Percentiles rank a stretch among this genome's conserved stretches.
phyloP scores from a whole-genome alignment of 2,329 filamentous ascomycete species.

The Nemania sp. region DNA sequence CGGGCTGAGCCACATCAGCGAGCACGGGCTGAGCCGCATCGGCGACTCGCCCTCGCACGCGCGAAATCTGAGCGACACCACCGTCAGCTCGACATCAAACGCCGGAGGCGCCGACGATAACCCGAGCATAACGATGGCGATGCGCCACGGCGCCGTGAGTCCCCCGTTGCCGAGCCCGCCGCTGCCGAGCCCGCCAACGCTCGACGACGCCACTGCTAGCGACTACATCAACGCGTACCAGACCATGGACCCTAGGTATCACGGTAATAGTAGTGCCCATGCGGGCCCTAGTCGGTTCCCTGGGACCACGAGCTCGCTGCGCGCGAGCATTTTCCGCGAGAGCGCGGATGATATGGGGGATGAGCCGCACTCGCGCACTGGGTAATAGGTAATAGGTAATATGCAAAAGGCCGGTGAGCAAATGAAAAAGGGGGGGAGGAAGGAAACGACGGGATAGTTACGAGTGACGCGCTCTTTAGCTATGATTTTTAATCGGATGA shows the following conservation, averaged over 20 bases:
- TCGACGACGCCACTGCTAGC: slow-evolving; percentile 16
- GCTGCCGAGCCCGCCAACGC: slow-evolving; percentile 39
- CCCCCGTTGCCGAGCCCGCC: slow-evolving; percentile 41
- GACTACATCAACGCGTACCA: slow-evolving; percentile 36
- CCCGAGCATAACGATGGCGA: slow-evolving; percentile 32
- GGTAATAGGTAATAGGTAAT: slow-evolving; percentile 2
- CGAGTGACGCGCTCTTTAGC: background rate
- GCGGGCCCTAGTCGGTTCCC: background rate
- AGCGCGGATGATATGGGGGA: slow-evolving; percentile 43
- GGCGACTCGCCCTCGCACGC: slow-evolving; percentile 58
- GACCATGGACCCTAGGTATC: slow-evolving; percentile 10
- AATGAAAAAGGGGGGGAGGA: too few species aligned
- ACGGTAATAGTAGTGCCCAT: background rate
- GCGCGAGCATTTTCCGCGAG: slow-evolving; percentile 47
- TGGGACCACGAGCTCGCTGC: slow-evolving; percentile 26
- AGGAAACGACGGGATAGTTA: background rate
- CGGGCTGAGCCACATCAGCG: slow-evolving; percentile 58
- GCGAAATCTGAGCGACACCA: slow-evolving; percentile 57
- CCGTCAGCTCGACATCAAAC: slow-evolving; percentile 52
- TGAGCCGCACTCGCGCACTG: slow-evolving; percentile 18
- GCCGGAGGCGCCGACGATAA: slow-evolving; percentile 11
- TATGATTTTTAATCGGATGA: background rate
- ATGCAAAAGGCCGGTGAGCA: too few species aligned
- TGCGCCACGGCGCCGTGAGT: slow-evolving; percentile 7
- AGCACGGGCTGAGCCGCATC: slow-evolving; percentile 56